Percentiles rank a stretch among this genome's conserved stretches.
Conservation (phyloP, 2,329 filamentous ascomycete genomes). For the Aulographum hederae region DNA sequence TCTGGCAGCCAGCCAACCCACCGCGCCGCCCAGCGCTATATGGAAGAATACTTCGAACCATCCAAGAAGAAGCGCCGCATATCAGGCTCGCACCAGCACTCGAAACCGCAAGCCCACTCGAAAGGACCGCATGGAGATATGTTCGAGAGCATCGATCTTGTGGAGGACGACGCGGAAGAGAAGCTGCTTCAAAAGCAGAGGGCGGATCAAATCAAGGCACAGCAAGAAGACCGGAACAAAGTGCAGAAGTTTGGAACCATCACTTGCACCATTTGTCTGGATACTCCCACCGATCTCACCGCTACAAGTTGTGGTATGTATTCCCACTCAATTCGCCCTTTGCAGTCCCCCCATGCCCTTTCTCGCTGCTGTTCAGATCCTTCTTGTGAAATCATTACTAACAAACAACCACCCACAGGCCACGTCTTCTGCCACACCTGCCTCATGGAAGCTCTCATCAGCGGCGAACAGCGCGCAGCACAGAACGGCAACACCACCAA, state of each 20-base stretch:
- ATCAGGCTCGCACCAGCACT: too few relatives aligned
- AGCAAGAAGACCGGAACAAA: background rate
- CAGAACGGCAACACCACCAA: conserved; percentile 15
- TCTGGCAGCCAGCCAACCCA: too few relatives aligned
- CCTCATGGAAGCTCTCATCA: conserved; percentile 39
- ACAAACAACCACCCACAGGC: conserved; percentile 21
- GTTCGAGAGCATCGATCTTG: too few relatives aligned
- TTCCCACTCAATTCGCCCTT: background rate
- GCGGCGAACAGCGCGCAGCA: conserved; percentile 29
- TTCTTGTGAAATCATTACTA: conserved; percentile 1
- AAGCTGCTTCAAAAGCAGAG: too few relatives aligned
- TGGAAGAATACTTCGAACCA: too few relatives aligned
- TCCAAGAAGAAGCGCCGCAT: too few relatives aligned
- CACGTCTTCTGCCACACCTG: conserved; percentile 48
- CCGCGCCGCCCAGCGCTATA: too few relatives aligned
- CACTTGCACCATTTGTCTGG: conserved; percentile 47
- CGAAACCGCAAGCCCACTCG: too few relatives aligned
- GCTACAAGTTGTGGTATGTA: conserved; percentile 39
- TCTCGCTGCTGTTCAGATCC: background rate
- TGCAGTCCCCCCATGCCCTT: background rate
- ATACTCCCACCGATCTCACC: conserved; percentile 39
- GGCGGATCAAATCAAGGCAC: background rate
- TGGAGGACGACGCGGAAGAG: too few relatives aligned
- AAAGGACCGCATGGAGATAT: too few relatives aligned
- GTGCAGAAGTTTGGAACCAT: conserved; percentile 24